Evolutionary conservation across 2,329 filamentous ascomycete species (phyloP).

Genomic region (Hypoxylon sp.): DNA sequence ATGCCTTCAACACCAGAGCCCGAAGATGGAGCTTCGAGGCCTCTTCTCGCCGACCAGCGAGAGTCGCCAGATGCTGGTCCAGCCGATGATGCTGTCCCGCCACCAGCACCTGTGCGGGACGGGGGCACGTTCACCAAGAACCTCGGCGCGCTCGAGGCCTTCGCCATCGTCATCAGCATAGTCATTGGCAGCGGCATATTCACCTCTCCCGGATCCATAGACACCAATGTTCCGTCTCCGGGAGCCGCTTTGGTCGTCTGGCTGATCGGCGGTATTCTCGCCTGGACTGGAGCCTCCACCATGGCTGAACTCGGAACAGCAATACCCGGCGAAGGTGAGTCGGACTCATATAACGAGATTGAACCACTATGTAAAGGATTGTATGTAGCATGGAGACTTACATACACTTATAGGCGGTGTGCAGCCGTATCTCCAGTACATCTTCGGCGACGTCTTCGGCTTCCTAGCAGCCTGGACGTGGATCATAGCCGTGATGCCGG

Average conservation of each 20-base stretch:
- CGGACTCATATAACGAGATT: background rate
- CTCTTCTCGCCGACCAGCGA: constrained; percentile 31
- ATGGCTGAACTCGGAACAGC: constrained; percentile 70
- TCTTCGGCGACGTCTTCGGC: constrained; percentile 68
- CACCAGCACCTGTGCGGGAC: constrained; percentile 13
- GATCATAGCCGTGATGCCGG: constrained; percentile 70
- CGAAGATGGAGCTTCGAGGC: constrained; percentile 27
- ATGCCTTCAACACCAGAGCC: constrained; percentile 20
- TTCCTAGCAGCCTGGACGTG: constrained; percentile 72
- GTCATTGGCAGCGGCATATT: constrained; percentile 72
- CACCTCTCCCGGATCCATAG: constrained; percentile 68
- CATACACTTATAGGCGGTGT: constrained; percentile 60
- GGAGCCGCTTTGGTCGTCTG: constrained; percentile 65
- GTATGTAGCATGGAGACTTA: background rate
- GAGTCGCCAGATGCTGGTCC: constrained; percentile 4
- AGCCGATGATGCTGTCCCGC: constrained; percentile 12
- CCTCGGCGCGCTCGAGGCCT: constrained; percentile 48
- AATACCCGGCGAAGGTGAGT: constrained; percentile 64
- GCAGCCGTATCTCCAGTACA: constrained; percentile 67
- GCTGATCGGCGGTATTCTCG: constrained; percentile 67
- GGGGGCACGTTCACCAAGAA: constrained; percentile 43
- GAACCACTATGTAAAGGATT: background rate
- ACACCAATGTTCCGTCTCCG: constrained; percentile 69
- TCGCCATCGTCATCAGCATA: constrained; percentile 68
- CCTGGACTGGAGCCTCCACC: constrained; percentile 69